Evolutionary conservation across 352 stramenopile species (phyloP).

Genomic region (Globisporangium radiosum): DNA sequence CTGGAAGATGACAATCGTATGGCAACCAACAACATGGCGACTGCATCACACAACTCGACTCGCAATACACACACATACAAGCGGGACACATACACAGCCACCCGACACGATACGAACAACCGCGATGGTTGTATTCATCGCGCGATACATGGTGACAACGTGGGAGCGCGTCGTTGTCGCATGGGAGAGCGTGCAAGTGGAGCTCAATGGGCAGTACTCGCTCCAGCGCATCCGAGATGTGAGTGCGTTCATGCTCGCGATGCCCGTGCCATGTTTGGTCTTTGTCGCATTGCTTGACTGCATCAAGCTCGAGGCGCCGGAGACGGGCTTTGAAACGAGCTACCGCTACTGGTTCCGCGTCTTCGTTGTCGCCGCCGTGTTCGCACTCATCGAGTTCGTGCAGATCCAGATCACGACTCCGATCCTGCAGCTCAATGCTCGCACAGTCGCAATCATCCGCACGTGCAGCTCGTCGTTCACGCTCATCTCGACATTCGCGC

Average conservation of each 20-base stretch:
- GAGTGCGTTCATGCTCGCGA: background rate
- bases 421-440: background rate
- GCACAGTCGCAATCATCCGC: background rate
- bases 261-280: background rate
- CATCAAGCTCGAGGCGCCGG: background rate
- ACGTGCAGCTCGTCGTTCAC: background rate
- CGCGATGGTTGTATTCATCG: too few relatives aligned
- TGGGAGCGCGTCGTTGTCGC: background rate
- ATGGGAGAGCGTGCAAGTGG: slow-evolving; percentile 4
- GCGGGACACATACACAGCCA: too few relatives aligned
- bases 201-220: slow-evolving; percentile 6
- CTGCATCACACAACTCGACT: too few relatives aligned
- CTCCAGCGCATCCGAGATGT: background rate
- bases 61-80: too few relatives aligned
- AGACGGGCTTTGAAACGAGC: background rate
- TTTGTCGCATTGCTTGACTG: slow-evolving; percentile 1
- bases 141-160: too few relatives aligned
- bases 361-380: background rate
- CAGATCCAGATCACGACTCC: background rate
- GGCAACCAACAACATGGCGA: too few relatives aligned
- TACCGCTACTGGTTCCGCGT: background rate
- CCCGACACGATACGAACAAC: too few relatives aligned
- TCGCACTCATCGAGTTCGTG: background rate
- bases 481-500: background rate
- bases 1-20: too few relatives aligned